These are phyloP conservation scores for Melampsora larici-populina DNA, from an alignment of 1,284 basidiomycete species.

Conservation along the genomic window DNA sequence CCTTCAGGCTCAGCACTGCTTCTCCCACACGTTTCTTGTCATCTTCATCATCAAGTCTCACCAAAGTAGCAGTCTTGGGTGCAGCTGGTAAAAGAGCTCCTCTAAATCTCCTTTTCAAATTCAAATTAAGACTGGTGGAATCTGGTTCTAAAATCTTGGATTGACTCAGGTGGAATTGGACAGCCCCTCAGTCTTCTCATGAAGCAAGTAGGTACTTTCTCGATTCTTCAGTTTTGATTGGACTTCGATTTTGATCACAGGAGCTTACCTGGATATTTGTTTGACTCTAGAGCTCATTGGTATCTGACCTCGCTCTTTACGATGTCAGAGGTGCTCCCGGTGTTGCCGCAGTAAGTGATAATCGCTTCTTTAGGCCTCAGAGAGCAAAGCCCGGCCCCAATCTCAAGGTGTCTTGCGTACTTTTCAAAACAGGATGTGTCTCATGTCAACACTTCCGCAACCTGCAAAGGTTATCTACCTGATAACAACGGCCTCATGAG, in stretches of 20 bases:
- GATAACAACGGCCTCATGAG: slow-evolving; percentile 71
- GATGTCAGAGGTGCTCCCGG: slow-evolving; percentile 97
- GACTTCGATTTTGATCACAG: slow-evolving; percentile 53
- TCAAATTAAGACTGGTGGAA: too few species aligned
- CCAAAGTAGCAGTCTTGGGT: slow-evolving; percentile 83
- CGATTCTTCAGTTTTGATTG: slow-evolving; percentile 16
- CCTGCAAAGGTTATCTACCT: slow-evolving; percentile 55
- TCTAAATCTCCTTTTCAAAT: not conserved
- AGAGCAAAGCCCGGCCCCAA: too few species aligned
- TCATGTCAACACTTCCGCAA: slow-evolving; percentile 57
- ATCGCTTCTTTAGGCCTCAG: not conserved
- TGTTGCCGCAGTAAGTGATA: slow-evolving; percentile 66
- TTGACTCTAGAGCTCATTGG: slow-evolving; percentile 44
- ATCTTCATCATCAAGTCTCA: slow-evolving; percentile 67
- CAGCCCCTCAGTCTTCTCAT: slow-evolving; percentile 87
- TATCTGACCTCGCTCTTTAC: slow-evolving; percentile 69
- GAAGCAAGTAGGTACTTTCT: slow-evolving; percentile 72
- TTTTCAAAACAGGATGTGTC: slow-evolving; percentile 45
- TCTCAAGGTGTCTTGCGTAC: too few species aligned
- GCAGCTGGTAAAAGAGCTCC: slow-evolving; percentile 63
- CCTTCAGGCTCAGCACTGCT: slow-evolving; percentile 47
- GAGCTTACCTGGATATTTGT: not conserved
- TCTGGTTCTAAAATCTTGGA: too few species aligned
- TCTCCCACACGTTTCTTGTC: slow-evolving; percentile 64
- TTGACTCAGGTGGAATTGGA: slow-evolving; percentile 67